Conservation (phyloP, 805 yeast genomes). For the Metschnikowia picachoensis region DNA sequence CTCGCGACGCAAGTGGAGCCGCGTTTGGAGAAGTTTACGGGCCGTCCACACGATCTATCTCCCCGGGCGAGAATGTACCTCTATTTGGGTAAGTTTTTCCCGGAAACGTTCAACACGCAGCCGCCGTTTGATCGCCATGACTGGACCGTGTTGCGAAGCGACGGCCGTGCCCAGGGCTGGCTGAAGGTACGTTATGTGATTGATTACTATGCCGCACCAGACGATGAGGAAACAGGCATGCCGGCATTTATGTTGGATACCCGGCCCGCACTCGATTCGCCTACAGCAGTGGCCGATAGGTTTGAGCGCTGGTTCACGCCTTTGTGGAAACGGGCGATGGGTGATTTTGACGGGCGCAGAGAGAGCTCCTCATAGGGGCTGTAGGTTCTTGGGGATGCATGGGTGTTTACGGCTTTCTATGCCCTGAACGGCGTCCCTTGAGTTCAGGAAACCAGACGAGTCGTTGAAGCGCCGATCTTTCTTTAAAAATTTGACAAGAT, state of each 20-base stretch:
- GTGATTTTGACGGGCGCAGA: constrained; percentile 30
- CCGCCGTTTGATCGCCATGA: constrained; percentile 98
- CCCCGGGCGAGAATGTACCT: constrained; percentile 80
- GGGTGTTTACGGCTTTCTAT: too few species aligned
- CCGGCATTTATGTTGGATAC: constrained; percentile 93
- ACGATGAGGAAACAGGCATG: constrained; percentile 77
- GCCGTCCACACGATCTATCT: constrained; percentile 81
- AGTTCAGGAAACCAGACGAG: too few species aligned
- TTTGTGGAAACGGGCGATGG: constrained; percentile 68
- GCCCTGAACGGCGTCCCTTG: too few species aligned
- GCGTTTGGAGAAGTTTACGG: constrained; percentile 79
- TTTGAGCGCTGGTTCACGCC: constrained; percentile 64
- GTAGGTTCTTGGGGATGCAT: too few species aligned
- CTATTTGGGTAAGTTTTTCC: constrained; percentile 63
- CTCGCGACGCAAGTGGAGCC: constrained; percentile 56
- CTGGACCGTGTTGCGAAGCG: constrained; percentile 86
- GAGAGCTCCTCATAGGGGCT: neutral
- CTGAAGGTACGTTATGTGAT: constrained; percentile 80
- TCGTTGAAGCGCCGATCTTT: too few species aligned
- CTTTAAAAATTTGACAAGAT: too few species aligned
- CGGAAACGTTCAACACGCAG: constrained; percentile 63
- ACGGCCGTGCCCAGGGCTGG: constrained; percentile 48
- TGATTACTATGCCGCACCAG: constrained; percentile 96
- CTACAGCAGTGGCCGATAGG: constrained; percentile 64
- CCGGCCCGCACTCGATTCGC: constrained; percentile 84